A percentile compares a stretch with the other conserved stretches of the same genome.
Evolutionary conservation across 2,329 filamentous ascomycete species (phyloP).

Genomic region (Annulohypoxylon truncatum): DNA sequence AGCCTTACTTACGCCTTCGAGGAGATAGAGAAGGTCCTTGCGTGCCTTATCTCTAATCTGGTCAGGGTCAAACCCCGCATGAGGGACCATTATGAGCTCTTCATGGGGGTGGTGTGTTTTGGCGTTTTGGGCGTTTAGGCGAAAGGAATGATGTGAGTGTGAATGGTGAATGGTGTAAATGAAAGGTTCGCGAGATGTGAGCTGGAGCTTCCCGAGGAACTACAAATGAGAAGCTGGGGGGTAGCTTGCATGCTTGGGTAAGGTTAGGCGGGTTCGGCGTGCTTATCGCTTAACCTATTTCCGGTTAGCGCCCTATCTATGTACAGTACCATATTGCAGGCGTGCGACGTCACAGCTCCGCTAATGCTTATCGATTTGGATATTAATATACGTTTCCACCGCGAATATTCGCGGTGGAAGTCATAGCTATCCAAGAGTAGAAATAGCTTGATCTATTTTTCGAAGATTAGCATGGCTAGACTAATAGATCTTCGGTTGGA

Average conservation of each 20-base stretch:
- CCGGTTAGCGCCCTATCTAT: conserved; percentile 9
- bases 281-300: conserved; percentile 30
- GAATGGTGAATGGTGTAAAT: conserved; percentile 3
- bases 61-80: conserved; percentile 76
- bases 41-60: conserved; percentile 84
- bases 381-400: too few relatives aligned
- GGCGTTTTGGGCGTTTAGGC: conserved; percentile 8
- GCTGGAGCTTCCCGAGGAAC: conserved; percentile 18
- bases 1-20: conserved; percentile 86
- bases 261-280: conserved; percentile 22
- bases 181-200: conserved; percentile 12
- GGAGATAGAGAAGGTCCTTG: conserved; percentile 87
- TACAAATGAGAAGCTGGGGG: conserved; percentile 25
- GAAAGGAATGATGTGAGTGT: conserved; percentile 14
- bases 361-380: conserved; percentile 27
- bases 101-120: conserved; percentile 54
- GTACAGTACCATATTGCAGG: background rate
- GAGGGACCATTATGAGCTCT: conserved; percentile 75
- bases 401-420: background rate
- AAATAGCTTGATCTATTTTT: background rate
- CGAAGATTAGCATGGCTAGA: background rate
- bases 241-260: conserved; percentile 20
- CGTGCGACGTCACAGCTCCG: conserved; percentile 37
- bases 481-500: background rate
- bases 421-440: background rate